Percentiles rank a stretch among this genome's conserved stretches.
Evolutionary conservation across 169 alveolate species (phyloP).

Genomic region (Sarcocystis neurona): DNA sequence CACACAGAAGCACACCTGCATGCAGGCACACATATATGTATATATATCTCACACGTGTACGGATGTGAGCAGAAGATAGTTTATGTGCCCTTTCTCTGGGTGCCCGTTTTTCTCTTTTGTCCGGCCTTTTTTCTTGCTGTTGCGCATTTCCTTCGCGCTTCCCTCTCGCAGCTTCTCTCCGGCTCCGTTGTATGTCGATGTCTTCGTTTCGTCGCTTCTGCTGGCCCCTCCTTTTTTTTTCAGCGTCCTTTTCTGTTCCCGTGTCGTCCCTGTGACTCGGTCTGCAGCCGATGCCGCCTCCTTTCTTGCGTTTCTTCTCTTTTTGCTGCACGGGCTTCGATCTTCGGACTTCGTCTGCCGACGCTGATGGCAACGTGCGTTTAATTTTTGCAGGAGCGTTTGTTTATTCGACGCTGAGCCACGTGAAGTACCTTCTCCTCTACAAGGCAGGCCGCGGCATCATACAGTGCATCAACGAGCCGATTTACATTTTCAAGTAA

Average conservation of each 20-base stretch:
- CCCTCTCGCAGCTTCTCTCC: background rate
- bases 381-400: constrained; percentile 66
- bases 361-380: too few species aligned
- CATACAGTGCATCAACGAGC: constrained; percentile 70
- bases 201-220: background rate
- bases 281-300: background rate
- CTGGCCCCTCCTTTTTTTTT: too few species aligned
- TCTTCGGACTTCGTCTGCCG: too few species aligned
- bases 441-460: constrained; percentile 76
- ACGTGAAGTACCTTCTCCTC: constrained; percentile 71
- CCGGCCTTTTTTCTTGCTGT: background rate
- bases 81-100: background rate
- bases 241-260: background rate
- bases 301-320: constrained; percentile 66
- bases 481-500: constrained; percentile 68
- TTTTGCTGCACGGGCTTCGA: constrained; percentile 54
- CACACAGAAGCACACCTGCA: too few species aligned
- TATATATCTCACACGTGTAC: too few species aligned
- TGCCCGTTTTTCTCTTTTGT: background rate
- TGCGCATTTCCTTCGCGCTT: background rate
- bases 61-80: too few species aligned
- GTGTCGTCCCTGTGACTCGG: background rate
- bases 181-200: background rate
- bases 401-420: constrained; percentile 73
- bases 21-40: too few species aligned